Evolutionary conservation across 2,329 filamentous ascomycete genomes (phyloP).

Genomic region (Thelonectria blattea): DNA sequence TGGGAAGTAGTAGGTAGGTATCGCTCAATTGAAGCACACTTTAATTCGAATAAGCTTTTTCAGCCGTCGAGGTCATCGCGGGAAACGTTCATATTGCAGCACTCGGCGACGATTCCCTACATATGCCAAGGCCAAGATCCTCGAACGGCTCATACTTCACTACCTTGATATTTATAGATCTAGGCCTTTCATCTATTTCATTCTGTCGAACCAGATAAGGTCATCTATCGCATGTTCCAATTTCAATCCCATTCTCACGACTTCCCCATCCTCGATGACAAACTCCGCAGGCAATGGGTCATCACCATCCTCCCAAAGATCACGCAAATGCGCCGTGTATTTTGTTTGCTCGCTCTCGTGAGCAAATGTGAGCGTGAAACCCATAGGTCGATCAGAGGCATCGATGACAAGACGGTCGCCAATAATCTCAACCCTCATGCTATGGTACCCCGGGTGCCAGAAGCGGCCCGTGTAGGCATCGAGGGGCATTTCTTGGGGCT

Average conservation of each 20-base stretch:
- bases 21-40: too few relatives aligned
- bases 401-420: conserved; percentile 33
- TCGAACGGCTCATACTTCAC: neutral
- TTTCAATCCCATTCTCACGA: conserved; percentile 26
- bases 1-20: too few relatives aligned
- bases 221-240: conserved; percentile 26
- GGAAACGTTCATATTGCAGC: too few relatives aligned
- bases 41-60: too few relatives aligned
- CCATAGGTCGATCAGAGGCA: conserved; percentile 38
- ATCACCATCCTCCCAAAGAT: conserved; percentile 24
- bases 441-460: conserved; percentile 37
- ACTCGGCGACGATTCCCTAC: too few relatives aligned
- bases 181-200: neutral
- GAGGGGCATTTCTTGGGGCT: conserved; percentile 17
- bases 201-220: conserved; percentile 32
- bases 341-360: conserved; percentile 27
- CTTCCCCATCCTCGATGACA: conserved; percentile 19
- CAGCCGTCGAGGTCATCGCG: too few relatives aligned
- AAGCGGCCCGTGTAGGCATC: conserved; percentile 31
- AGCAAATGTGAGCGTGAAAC: conserved; percentile 32
- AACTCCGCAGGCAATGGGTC: conserved; percentile 28
- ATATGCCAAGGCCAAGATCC: too few relatives aligned
- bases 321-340: conserved; percentile 27
- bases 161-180: neutral
- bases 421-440: conserved; percentile 29